Evolutionary conservation across 1,284 basidiomycete species (phyloP), one percentile per base, ranked within the genome.

Genomic region (Ustilago vetiveriae): DNA sequence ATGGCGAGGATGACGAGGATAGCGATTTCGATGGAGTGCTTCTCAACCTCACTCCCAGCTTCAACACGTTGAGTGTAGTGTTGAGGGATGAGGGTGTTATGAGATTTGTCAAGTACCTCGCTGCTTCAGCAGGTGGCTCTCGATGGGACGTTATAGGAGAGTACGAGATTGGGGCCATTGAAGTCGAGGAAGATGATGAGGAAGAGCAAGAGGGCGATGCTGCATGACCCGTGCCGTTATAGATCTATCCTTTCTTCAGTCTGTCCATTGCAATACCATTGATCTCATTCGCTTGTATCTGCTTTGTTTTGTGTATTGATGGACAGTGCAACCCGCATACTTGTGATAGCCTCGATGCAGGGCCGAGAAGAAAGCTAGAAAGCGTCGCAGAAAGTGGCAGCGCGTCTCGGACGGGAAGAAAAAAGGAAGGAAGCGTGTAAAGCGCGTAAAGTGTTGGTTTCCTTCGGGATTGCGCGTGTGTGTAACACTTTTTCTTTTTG

Each of bases 51-150:
- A 90, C 93, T 71, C 92, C 94, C 0, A 89, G 89, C 9, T 98
- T 93, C 85, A 98, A 98, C 83, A 88, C 90, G 32, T 85, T 98
- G 30, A 86, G 94, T 37, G 86, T 98, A 30, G 95, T 96, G 17
- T 84, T 98, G 65, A 87, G 95, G 19, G 95, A 98, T 82, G 91
- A 94, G 72, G 89, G 91, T 17, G 94, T 98, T 41, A 90, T 98
- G 89, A 57, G 76, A 23, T 82, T 82, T 49, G 72, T 82, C 67
- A 81, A 82, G 63, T 82, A 82, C 48, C 62, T 82, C 29, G 63
- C 67, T 21, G 77, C 78, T 1, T 47, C 53, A 10, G 78, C 79
- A 0, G 80, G 80, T 10, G 78, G 79, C 9, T 77, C 74, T 47
- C 56, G 80, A 27, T 82, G 79, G 78, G 80, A 82, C 39, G 64